Evolutionary conservation across 108 stramenopile species (phyloP).

Genomic region (Conticribra weissflogii): DNA sequence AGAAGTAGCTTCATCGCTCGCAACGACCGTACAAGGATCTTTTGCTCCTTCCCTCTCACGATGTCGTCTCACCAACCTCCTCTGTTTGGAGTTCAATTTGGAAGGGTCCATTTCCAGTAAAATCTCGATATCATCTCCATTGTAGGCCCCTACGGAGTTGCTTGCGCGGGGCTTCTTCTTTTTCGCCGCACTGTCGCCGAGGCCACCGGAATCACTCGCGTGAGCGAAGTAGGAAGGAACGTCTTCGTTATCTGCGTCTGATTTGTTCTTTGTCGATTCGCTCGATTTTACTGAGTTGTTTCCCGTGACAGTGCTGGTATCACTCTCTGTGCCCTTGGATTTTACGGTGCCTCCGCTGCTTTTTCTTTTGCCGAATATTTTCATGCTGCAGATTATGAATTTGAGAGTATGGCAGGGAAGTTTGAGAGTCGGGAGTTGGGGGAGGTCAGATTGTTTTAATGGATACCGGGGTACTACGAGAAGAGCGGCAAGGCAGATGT

Average conservation of each 20-base stretch:
- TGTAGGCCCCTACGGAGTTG: constrained; percentile 18
- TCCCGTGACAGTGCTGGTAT: background rate
- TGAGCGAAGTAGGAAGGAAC: constrained; percentile 34
- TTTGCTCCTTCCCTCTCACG: constrained; percentile 34
- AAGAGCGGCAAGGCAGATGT: no score
- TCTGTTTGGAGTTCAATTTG: constrained; percentile 80
- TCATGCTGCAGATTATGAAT: background rate
- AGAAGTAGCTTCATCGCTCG: background rate
- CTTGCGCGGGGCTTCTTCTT: constrained; percentile 21
- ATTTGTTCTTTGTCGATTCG: no score
- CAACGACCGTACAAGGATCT: background rate
- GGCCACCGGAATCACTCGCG: background rate
- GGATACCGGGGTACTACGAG: no score
- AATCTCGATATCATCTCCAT: constrained; percentile 63
- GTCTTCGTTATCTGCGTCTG: constrained; percentile 15
- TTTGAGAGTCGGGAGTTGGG: background rate
- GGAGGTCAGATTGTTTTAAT: background rate
- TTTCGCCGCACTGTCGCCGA: background rate
- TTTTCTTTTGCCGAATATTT: constrained; percentile 4
- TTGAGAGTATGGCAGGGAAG: no score
- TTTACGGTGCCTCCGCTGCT: constrained; percentile 1
- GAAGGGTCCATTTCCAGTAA: constrained; percentile 63
- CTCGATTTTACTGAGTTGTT: background rate
- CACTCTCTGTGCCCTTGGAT: background rate
- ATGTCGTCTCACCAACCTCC: constrained; percentile 77